Conservation (phyloP, 805 yeast species). For the Wickerhamomyces bovis region DNA sequence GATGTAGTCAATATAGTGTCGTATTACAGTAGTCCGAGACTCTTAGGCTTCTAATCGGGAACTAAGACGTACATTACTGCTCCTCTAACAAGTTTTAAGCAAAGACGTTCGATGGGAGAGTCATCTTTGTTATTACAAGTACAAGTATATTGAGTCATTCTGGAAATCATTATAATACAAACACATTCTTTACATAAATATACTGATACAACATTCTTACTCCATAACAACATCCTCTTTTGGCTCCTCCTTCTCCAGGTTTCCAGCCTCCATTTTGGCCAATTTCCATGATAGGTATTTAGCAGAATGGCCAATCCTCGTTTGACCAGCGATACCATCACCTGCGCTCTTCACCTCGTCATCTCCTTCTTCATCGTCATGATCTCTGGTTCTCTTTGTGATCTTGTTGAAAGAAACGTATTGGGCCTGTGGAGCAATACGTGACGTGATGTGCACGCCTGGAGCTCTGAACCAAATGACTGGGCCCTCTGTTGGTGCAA, state of each 20-base stretch:
- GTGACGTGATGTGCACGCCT: constrained; percentile 41
- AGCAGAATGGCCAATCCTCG: constrained; percentile 65
- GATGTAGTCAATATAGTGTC: too few relatives aligned
- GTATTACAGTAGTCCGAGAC: too few relatives aligned
- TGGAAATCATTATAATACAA: background rate
- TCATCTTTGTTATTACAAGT: too few relatives aligned
- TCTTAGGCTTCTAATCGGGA: too few relatives aligned
- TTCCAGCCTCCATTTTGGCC: constrained; percentile 7
- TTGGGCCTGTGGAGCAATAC: constrained; percentile 26
- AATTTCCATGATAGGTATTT: constrained; percentile 60
- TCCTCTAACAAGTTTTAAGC: too few relatives aligned
- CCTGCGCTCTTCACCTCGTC: constrained; percentile 17
- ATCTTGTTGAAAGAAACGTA: constrained; percentile 11
- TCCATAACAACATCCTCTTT: background rate
- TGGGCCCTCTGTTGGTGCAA: constrained; percentile 28
- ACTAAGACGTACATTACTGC: too few relatives aligned
- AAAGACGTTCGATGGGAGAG: too few relatives aligned
- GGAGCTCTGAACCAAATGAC: constrained; percentile 67
- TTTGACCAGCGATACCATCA: constrained; percentile 22
- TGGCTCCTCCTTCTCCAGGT: background rate
- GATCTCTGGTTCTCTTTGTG: constrained; percentile 18
- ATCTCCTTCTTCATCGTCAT: constrained; percentile 17
- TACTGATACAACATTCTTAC: background rate
- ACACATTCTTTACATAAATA: background rate
- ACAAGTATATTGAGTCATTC: too few relatives aligned